Conservation (phyloP, 176 grass and related monocot genomes). For the Ensete ventricosum region DNA sequence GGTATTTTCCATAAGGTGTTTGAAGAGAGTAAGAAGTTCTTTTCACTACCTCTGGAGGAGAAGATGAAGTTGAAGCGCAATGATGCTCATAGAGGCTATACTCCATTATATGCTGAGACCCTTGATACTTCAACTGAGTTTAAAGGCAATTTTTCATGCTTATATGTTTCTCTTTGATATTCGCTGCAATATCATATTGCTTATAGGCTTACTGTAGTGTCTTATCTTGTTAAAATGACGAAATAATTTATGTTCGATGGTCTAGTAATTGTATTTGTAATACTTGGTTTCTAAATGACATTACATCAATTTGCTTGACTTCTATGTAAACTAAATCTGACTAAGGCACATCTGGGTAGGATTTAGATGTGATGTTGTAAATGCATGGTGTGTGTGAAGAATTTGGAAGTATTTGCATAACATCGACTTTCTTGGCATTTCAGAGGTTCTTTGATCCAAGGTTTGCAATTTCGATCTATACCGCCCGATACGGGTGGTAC, state of each 20-base stretch:
- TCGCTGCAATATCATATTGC: neutral
- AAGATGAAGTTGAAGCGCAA: slow-evolving; percentile 51
- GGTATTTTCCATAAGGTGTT: slow-evolving; percentile 30
- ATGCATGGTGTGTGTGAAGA: too few species aligned
- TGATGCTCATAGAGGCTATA: slow-evolving; percentile 52
- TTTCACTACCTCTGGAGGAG: slow-evolving; percentile 42
- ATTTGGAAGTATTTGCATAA: too few species aligned
- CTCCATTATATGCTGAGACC: slow-evolving; percentile 55
- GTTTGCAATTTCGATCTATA: too few species aligned
- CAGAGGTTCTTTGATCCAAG: too few species aligned
- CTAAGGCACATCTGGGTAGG: too few species aligned
- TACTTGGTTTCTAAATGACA: too few species aligned
- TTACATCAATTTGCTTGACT: too few species aligned
- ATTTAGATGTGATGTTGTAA: too few species aligned
- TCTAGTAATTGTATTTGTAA: neutral
- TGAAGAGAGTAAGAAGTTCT: slow-evolving; percentile 55
- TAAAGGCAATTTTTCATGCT: slow-evolving; percentile 24
- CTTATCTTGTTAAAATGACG: neutral
- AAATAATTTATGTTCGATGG: neutral
- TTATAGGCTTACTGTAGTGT: neutral
- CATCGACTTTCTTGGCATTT: too few species aligned
- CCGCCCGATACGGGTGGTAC: too few species aligned
- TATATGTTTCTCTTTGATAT: neutral
- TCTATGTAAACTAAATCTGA: too few species aligned
- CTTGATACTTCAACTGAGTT: slow-evolving; percentile 52